Evolutionary conservation across 768 basidiomycete species (phyloP), one percentile per base, ranked within the genome.

Genomic region (Collybia nuda): DNA sequence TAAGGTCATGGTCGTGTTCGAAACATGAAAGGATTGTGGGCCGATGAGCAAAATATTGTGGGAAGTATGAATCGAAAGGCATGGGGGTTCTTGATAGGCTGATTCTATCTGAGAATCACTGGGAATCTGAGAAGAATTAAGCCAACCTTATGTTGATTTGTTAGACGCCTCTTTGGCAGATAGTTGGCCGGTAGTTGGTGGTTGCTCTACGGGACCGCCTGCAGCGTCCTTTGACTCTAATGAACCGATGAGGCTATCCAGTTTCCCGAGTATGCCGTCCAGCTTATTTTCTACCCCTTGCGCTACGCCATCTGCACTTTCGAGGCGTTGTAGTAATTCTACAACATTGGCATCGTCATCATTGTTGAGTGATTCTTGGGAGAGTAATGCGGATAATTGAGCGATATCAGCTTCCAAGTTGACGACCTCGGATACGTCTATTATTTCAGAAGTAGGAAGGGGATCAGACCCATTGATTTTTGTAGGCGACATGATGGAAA

Each of bases 211-310:
- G 12, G 14, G 14, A 4, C 12, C 18, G 5, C 26, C 28, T 15
- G 18, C 37, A 19, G 21, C 17, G 22, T 5, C 23, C 46, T 39
- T 8, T 26, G 36, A 17, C 39, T 78, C 78, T 18, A 88, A 66
- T 9, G 63, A 64, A 5, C 66, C 64, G 14, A 90, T 61, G 6
- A 90, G 65, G 9, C 55, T 56, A 60, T 89, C 85, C 51, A 90
- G 66, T 44, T 79, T 79, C 39, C 62, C 75, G 47, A 91, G 66
- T 28, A 91, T 68, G 17, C 62, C 72, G 59, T 91, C 86, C 37
- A 91, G 67, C 55, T 77, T 79, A 50, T 62, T 62, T 60, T 90
- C 89, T 40, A 91, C 74, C 2, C 75, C 82, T 26, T 70, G 62
- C 2, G 87, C 88, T 55, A 89, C 60, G 26, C 73, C 74, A 54